Evolutionary conservation across 202 grass and related monocot genomes (phyloP).

Genomic region (Musa balbisiana): DNA sequence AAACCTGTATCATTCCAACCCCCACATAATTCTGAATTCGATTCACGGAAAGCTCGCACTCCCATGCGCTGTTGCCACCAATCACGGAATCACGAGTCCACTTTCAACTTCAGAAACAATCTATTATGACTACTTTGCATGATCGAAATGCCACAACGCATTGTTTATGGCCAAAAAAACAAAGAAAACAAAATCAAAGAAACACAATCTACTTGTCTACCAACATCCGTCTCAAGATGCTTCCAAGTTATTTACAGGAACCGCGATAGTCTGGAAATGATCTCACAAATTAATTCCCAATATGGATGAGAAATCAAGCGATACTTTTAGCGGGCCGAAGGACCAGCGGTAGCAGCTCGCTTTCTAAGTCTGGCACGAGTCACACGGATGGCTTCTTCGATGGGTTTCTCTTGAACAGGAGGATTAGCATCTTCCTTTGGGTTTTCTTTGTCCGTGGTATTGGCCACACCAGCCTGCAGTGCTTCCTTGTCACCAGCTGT

Average conservation of each 20-base stretch:
- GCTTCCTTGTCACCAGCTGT: constrained; percentile 26
- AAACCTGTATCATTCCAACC: too few relatives aligned
- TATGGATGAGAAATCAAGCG: not conserved
- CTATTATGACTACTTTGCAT: too few relatives aligned
- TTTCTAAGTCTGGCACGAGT: constrained; percentile 65
- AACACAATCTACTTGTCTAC: too few relatives aligned
- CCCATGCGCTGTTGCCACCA: too few relatives aligned
- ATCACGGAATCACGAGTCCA: too few relatives aligned
- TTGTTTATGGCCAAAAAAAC: too few relatives aligned
- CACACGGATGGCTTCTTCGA: constrained; percentile 83
- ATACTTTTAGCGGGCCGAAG: not conserved
- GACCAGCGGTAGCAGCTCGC: constrained; percentile 26
- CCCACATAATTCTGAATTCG: too few relatives aligned
- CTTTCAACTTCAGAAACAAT: too few relatives aligned
- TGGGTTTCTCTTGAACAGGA: constrained; percentile 41
- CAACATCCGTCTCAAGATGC: not conserved
- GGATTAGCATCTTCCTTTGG: constrained; percentile 21
- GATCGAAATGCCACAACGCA: too few relatives aligned
- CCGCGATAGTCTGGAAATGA: not conserved
- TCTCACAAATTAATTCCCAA: not conserved
- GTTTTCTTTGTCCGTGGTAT: constrained; percentile 20
- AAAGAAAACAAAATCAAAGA: too few relatives aligned
- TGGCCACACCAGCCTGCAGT: constrained; percentile 13
- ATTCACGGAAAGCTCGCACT: too few relatives aligned
- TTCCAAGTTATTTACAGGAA: not conserved